Conservation (phyloP, 225 moss, liverwort and hornwort genomes). For the Pseudoscleropodium purum region DNA sequence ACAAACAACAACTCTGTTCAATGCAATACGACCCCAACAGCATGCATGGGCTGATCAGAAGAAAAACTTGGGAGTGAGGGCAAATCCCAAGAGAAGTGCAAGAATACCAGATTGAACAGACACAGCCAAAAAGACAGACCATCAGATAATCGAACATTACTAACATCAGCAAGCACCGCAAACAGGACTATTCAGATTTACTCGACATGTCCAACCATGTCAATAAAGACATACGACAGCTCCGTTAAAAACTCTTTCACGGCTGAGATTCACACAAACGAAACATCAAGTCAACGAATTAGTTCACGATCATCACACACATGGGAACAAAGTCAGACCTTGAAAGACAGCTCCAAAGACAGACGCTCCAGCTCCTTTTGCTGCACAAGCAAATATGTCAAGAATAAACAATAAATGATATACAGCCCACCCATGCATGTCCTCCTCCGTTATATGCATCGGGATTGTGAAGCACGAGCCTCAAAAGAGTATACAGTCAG, state of each 20-base stretch:
- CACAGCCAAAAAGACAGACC: background rate
- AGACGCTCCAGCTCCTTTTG: conserved; percentile 83
- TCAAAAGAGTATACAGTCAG: background rate
- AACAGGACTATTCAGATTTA: background rate
- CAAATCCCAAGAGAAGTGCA: background rate
- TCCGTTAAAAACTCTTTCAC: background rate
- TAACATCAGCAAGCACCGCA: background rate
- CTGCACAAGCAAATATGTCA: conserved; percentile 12
- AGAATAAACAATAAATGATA: background rate
- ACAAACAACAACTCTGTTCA: background rate
- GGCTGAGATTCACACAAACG: background rate
- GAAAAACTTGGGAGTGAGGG: too few relatives aligned
- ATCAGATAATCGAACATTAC: background rate
- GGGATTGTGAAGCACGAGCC: background rate
- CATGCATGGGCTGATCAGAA: too few relatives aligned
- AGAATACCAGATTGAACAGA: background rate
- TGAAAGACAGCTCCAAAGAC: conserved; percentile 75
- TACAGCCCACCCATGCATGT: background rate
- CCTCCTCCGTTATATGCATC: background rate
- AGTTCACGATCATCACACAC: background rate
- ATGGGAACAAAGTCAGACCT: conserved; percentile 25
- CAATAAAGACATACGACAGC: background rate
- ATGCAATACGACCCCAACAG: too few relatives aligned
- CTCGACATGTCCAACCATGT: background rate
- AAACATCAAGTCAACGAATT: background rate